Base-by-base conservation (phyloP, 176 grass and related monocot species). In the Puya raimondii region DNA sequence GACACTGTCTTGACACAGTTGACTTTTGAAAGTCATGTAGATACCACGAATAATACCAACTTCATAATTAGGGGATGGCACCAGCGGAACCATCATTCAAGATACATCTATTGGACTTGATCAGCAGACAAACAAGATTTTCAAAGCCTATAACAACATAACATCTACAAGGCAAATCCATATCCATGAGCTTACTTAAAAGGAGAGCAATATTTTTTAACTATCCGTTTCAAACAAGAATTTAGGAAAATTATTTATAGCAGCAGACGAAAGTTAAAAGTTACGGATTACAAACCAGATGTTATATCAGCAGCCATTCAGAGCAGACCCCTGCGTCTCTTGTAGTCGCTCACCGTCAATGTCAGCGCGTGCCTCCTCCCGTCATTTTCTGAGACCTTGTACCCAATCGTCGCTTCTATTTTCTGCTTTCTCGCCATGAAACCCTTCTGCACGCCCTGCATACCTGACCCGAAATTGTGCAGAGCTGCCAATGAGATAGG, bases 361-460 rank as follows among this genome's bases (percentile, higher is more conserved):
- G 85, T 85, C 72, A 91, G 78, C 50, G 92, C 79, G 78, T 96
- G 92, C 29, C 88, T 83, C 70, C 82, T 71, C 12, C 85, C 88
- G 68, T 96, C 91, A 33, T 75, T 84, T 53, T 96, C 88, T 33
- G 85, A 82, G 22, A 96, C 76, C 73, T 68, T 91, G 85, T 72
- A 81, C 11, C 92, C 88, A 66, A 82, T 88, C 3, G 85, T 78
- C 16, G 82, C 75, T 71, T 96, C 88, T 71, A 85, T 85, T 70
- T 86, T 91, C 75, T 88, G 92, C 67, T 88, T 96, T 74, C 89
- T 87, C 3, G 82, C 82, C 82, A 97, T 82, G 57, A 85, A 86
- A 12, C 87, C 86, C 54, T 64, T 66, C 50, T 87, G 88, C 70
- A 90, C 86, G 22, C 89, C 85, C 67, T 93, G 85, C 49, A 84